These are phyloP conservation scores for Entonaema liquescens DNA, from an alignment of 495 filamentous ascomycete species.

Conservation along the genomic window DNA sequence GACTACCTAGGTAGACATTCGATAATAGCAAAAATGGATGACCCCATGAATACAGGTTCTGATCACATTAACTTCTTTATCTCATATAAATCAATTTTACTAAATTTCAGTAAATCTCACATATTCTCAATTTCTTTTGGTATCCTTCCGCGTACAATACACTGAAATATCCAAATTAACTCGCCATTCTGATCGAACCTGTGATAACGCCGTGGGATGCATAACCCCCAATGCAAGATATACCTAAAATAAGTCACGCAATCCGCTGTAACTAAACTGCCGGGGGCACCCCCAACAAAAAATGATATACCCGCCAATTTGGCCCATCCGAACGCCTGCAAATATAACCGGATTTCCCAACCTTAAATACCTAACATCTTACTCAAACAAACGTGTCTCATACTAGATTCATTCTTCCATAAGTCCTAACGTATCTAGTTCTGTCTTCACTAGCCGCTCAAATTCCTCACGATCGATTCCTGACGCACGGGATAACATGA, in stretches of 20 bases:
- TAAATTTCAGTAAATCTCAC: neutral
- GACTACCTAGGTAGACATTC: no score
- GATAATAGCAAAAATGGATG: neutral
- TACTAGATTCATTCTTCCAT: slow-evolving; percentile 68
- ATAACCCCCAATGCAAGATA: slow-evolving; percentile 13
- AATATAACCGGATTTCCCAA: slow-evolving; percentile 23
- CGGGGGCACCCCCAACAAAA: slow-evolving; percentile 27
- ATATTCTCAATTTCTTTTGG: neutral
- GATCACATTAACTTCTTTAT: neutral
- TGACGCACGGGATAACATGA: slow-evolving; percentile 76
- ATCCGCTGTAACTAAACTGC: slow-evolving; percentile 5
- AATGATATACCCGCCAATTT: slow-evolving; percentile 29
- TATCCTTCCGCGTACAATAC: neutral
- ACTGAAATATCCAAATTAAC: neutral
- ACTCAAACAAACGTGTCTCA: neutral
- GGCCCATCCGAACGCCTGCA: slow-evolving; percentile 26
- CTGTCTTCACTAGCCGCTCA: slow-evolving; percentile 77
- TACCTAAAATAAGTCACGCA: slow-evolving; percentile 23
- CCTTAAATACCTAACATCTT: neutral
- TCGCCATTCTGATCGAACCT: no score
- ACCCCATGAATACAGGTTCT: neutral
- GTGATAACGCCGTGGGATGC: slow-evolving; percentile 29
- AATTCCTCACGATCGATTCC: slow-evolving; percentile 89
- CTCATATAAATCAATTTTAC: neutral
- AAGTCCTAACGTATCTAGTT: slow-evolving; percentile 79